phyloP scores from a whole-genome alignment of 2,329 filamentous ascomycete genomes.

The Monosporascus sp. region DNA sequence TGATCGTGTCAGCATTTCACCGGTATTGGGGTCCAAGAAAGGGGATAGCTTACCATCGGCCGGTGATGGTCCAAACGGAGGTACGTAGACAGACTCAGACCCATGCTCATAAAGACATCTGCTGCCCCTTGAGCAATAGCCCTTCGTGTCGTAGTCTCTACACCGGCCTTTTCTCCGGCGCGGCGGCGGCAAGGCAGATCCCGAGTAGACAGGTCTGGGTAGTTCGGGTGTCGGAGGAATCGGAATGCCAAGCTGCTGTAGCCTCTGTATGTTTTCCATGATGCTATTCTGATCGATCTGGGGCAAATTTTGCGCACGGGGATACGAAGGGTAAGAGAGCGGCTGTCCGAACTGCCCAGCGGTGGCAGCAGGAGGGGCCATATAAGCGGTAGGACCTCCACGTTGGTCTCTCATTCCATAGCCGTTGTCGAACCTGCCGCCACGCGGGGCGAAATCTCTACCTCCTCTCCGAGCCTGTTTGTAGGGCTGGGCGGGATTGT shows the following conservation, averaged over 20 bases:
- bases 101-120: constrained; percentile 67
- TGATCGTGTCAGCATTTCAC: constrained; percentile 7
- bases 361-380: constrained; percentile 1
- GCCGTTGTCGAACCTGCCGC: constrained; percentile 30
- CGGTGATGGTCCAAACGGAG: constrained; percentile 23
- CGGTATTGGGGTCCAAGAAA: background rate
- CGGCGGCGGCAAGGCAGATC: constrained; percentile 11
- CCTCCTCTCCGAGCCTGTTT: constrained; percentile 58
- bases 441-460: constrained; percentile 23
- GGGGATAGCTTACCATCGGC: constrained; percentile 27
- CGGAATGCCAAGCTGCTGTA: constrained; percentile 52
- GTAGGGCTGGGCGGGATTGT: constrained; percentile 37
- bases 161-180: constrained; percentile 48
- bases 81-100: constrained; percentile 40
- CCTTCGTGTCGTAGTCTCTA: constrained; percentile 66
- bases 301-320: constrained; percentile 29
- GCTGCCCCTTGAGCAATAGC: constrained; percentile 63
- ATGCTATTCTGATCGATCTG: constrained; percentile 55
- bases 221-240: constrained; percentile 37
- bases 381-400: constrained; percentile 9
- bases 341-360: constrained; percentile 13
- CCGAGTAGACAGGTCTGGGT: constrained; percentile 27
- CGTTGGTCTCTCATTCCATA: constrained; percentile 25
- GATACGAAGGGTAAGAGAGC: constrained; percentile 19
- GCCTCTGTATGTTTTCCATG: constrained; percentile 55